A percentile compares a stretch with the other conserved stretches of the same genome.
phyloP scores from a whole-genome alignment of 2,329 filamentous ascomycete genomes.

The Fusarium temperatum region DNA sequence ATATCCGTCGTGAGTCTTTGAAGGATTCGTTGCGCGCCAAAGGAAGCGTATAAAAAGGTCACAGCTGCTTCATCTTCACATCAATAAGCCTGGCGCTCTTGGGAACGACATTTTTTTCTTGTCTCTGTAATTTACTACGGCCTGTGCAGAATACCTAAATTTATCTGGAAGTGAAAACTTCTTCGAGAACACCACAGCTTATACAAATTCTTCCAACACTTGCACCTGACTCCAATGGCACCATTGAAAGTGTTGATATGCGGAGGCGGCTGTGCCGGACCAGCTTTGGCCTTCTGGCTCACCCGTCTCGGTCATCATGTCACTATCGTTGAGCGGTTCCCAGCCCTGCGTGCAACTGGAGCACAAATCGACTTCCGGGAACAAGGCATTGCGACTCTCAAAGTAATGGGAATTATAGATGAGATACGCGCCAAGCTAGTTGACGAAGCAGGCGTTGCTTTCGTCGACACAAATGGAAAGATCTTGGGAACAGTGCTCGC shows the following conservation, averaged over 20 bases:
- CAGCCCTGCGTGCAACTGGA: conserved; percentile 14
- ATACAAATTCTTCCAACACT: too few relatives aligned
- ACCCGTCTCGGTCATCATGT: conserved; percentile 43
- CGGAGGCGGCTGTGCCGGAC: conserved; percentile 48
- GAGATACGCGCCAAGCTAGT: conserved; percentile 2
- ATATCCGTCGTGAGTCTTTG: not conserved
- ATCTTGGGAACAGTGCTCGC: conserved; percentile 17
- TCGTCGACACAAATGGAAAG: conserved; percentile 3
- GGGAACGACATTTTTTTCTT: accelerated
- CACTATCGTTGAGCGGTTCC: conserved; percentile 53
- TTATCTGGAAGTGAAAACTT: too few relatives aligned
- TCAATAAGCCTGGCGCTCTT: accelerated
- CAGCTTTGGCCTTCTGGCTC: conserved; percentile 45
- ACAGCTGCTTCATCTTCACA: accelerated
- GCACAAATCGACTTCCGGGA: conserved; percentile 29
- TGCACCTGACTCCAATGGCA: not conserved
- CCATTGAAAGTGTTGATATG: conserved; percentile 39
- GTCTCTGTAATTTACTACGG: too few relatives aligned
- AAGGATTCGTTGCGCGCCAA: not conserved
- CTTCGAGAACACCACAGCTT: too few relatives aligned
- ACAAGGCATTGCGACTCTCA: conserved; percentile 20
- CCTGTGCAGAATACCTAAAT: too few relatives aligned
- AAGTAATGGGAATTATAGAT: conserved; percentile 9
- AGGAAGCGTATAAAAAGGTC: not conserved
- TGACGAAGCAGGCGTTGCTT: conserved; percentile 11